A percentile compares a stretch with the other conserved stretches of the same genome.
These are phyloP conservation scores for Tuber microsphaerosporum DNA, from an alignment of 495 filamentous ascomycete genomes.

Conservation along the genomic window DNA sequence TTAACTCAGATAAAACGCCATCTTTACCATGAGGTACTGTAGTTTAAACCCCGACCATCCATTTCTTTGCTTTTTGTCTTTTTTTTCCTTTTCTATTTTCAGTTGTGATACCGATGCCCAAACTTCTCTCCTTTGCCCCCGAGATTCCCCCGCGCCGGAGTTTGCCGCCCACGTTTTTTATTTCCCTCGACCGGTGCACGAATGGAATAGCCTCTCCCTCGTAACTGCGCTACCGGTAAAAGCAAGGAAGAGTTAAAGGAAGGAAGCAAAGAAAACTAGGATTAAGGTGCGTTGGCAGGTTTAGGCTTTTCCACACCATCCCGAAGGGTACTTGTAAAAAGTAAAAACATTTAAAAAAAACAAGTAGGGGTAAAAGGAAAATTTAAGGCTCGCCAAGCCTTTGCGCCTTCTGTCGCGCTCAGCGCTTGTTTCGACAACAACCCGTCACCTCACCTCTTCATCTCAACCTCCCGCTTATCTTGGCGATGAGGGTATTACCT, in stretches of 20 bases:
- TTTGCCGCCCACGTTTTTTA: neutral
- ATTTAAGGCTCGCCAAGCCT: neutral
- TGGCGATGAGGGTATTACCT: neutral
- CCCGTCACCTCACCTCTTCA: neutral
- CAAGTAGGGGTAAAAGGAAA: neutral
- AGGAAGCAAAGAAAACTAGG: neutral
- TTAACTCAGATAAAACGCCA: slow-evolving; percentile 1
- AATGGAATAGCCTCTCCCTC: neutral
- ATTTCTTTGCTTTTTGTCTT: neutral
- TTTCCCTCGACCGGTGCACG: neutral
- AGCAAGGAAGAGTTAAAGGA: neutral
- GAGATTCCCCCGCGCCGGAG: neutral
- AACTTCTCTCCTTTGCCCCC: neutral
- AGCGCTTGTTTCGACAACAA: neutral
- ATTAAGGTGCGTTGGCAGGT: neutral
- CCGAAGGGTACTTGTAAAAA: neutral
- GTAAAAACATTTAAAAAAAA: neutral
- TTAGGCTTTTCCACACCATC: neutral
- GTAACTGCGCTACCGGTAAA: neutral
- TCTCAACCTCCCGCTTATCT: neutral
- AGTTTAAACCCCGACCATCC: too few relatives aligned
- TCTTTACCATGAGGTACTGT: neutral
- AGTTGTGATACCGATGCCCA: too few relatives aligned
- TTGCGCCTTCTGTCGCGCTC: neutral
- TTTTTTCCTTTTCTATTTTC: neutral